Percentiles rank a stretch among this genome's conserved stretches.
Evolutionary conservation across 2,329 filamentous ascomycete species (phyloP).

Genomic region (Talaromyces rugulosus): DNA sequence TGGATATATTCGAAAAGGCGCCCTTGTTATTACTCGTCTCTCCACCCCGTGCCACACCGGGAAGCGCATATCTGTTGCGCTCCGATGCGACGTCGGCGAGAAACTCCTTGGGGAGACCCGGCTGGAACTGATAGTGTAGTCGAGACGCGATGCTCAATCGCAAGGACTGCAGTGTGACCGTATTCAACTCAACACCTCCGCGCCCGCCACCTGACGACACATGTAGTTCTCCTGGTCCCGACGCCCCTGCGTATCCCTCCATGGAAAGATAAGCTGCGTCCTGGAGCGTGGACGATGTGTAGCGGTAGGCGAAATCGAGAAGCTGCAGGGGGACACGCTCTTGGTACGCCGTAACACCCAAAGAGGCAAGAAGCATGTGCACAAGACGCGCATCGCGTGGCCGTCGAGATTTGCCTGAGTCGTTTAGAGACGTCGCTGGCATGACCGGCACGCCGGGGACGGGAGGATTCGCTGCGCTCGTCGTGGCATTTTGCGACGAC

Average conservation of each 20-base stretch:
- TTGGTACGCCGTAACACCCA: slow-evolving; percentile 48
- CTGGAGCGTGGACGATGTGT: slow-evolving; percentile 50
- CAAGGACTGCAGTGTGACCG: slow-evolving; percentile 54
- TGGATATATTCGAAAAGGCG: slow-evolving; percentile 30
- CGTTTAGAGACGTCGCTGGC: slow-evolving; percentile 42
- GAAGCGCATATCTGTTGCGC: slow-evolving; percentile 51
- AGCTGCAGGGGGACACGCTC: slow-evolving; percentile 51
- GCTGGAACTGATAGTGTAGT: slow-evolving; percentile 57
- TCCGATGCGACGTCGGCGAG: slow-evolving; percentile 55
- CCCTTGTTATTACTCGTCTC: slow-evolving; percentile 20
- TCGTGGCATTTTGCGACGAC: slow-evolving; percentile 19
- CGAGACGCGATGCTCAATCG: slow-evolving; percentile 58
- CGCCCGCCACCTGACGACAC: slow-evolving; percentile 29
- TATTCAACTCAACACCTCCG: slow-evolving; percentile 43
- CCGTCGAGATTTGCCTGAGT: slow-evolving; percentile 43
- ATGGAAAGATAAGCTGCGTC: slow-evolving; percentile 50
- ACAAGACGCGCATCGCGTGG: slow-evolving; percentile 49
- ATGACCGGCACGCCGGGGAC: slow-evolving; percentile 30
- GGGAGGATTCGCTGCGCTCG: slow-evolving; percentile 16
- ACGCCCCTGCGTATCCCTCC: slow-evolving; percentile 46
- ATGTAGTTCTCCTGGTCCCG: slow-evolving; percentile 21
- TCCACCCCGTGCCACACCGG: slow-evolving; percentile 52
- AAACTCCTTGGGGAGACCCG: slow-evolving; percentile 58
- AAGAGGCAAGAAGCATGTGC: slow-evolving; percentile 47
- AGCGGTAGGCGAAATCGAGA: slow-evolving; percentile 51